These are phyloP conservation scores for Eucalyptus pauciflora DNA, from an alignment of 345 rosid genomes.

Conservation along the genomic window DNA sequence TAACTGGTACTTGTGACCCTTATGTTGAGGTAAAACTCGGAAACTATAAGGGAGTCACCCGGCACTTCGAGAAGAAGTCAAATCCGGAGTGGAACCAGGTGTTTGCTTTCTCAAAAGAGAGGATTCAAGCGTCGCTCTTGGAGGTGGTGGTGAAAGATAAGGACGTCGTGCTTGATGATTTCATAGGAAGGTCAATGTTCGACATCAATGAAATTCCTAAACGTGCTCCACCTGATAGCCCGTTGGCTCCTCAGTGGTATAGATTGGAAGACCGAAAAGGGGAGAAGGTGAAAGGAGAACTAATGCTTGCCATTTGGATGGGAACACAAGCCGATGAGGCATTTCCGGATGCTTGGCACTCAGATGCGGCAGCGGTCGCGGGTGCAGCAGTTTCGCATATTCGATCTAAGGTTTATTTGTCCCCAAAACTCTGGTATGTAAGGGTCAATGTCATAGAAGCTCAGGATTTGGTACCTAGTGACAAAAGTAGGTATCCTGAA, in stretches of 20 bases:
- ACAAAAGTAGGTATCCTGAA: conserved; percentile 76
- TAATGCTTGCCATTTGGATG: conserved; percentile 99
- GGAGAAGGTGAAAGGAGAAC: conserved; percentile 58
- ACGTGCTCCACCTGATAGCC: conserved; percentile 90
- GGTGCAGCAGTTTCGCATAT: conserved; percentile 46
- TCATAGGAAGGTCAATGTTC: conserved; percentile 60
- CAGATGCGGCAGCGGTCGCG: conserved; percentile 82
- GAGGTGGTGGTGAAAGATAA: conserved; percentile 85
- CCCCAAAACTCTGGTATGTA: conserved; percentile 94
- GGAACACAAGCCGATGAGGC: conserved; percentile 99
- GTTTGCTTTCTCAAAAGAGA: conserved; percentile 93
- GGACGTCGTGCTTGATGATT: conserved; percentile 66
- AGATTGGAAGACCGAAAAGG: conserved; percentile 74
- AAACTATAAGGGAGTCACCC: conserved; percentile 78
- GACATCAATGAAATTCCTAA: conserved; percentile 86
- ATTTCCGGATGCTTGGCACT: conserved; percentile 95
- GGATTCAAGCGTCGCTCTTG: conserved; percentile 74
- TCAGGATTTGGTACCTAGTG: conserved; percentile 72
- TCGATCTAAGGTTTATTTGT: conserved; percentile 84
- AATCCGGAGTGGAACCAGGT: conserved; percentile 96
- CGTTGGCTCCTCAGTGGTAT: conserved; percentile 97
- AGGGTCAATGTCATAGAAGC: conserved; percentile 96
- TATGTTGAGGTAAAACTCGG: conserved; percentile 90
- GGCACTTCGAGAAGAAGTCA: conserved; percentile 86
- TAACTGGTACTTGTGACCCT: conserved; percentile 81